Evolutionary conservation across 2,329 filamentous ascomycete species (phyloP).

Genomic region (Bipolaris cookei): DNA sequence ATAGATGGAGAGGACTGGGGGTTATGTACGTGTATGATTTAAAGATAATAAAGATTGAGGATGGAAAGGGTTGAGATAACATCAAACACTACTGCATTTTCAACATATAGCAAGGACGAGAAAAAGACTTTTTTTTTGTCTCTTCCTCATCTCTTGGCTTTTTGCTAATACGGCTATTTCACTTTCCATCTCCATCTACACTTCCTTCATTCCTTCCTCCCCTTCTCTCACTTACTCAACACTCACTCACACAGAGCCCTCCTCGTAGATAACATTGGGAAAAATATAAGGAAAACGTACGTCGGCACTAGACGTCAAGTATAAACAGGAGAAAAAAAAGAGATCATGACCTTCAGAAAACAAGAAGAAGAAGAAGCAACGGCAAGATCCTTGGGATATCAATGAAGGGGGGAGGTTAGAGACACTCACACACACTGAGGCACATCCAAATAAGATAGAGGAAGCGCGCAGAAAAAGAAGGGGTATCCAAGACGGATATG

Average conservation of each 20-base stretch:
- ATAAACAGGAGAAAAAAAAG: background rate
- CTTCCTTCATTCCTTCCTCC: background rate
- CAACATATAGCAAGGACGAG: too few species aligned
- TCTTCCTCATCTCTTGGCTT: background rate
- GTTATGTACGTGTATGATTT: too few species aligned
- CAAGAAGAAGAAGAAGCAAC: background rate
- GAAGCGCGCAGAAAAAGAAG: too few species aligned
- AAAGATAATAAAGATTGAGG: too few species aligned
- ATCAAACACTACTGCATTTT: too few species aligned
- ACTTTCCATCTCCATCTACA: background rate
- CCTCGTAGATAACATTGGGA: conserved; percentile 11
- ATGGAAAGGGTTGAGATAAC: too few species aligned
- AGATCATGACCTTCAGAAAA: background rate
- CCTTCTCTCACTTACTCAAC: background rate
- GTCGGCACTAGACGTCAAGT: conserved; percentile 10
- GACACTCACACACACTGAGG: background rate
- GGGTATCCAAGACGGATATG: too few species aligned
- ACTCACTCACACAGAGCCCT: background rate
- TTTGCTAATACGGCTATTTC: background rate
- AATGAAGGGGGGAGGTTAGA: background rate
- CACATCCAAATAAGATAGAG: background rate
- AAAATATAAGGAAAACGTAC: conserved; percentile 10
- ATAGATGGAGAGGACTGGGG: background rate
- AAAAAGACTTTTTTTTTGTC: background rate
- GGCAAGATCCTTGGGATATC: conserved; percentile 7